These are phyloP conservation scores for Kwoniella pini DNA, from an alignment of 768 basidiomycete species.

Conservation along the genomic window DNA sequence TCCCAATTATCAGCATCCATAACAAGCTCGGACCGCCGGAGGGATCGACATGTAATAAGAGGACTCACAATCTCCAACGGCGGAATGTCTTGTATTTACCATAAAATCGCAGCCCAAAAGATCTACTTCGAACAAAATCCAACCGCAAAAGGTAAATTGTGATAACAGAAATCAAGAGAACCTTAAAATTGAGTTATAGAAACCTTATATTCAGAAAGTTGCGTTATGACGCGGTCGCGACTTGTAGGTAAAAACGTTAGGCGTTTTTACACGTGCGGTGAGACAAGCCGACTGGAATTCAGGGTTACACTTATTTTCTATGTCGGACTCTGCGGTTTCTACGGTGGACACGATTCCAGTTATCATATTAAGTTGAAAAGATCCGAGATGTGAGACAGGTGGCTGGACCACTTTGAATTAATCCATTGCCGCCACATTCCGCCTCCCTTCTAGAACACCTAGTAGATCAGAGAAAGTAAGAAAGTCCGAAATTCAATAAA, in stretches of 20 bases:
- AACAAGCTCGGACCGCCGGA: neutral
- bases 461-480: conserved; percentile 1
- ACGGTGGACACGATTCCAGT: neutral
- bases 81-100: neutral
- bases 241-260: neutral
- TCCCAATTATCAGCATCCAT: neutral
- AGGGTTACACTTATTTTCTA: neutral
- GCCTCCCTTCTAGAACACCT: neutral
- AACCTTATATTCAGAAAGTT: conserved; percentile 1
- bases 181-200: neutral
- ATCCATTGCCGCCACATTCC: neutral
- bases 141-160: conserved; percentile 5
- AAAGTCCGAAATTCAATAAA: neutral
- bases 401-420: neutral
- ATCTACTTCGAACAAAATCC: neutral
- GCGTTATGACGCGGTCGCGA: conserved; percentile 6
- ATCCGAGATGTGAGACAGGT: neutral
- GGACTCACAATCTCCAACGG: too few relatives aligned
- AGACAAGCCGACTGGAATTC: neutral
- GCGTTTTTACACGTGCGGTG: neutral
- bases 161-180: neutral
- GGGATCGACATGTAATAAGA: neutral
- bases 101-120: neutral
- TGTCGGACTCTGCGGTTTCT: neutral
- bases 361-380: neutral